Conservation (phyloP, 2,329 filamentous ascomycete species). For the Ophiostoma populinum region DNA sequence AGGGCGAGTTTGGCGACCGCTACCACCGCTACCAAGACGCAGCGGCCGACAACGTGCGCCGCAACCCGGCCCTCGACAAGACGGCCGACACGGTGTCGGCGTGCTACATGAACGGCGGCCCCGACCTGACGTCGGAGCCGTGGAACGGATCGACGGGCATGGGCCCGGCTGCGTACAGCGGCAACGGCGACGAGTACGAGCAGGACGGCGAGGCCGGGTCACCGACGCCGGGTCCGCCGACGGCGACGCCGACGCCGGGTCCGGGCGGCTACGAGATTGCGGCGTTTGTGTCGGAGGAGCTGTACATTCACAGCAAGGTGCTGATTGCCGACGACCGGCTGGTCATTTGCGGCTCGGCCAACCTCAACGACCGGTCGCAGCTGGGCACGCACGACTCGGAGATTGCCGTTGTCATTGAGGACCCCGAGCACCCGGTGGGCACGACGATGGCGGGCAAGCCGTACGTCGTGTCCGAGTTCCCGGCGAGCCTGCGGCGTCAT, state of each 20-base stretch:
- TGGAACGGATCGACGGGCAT: slow-evolving; percentile 27
- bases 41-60: slow-evolving; percentile 25
- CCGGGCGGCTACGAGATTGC: slow-evolving; percentile 31
- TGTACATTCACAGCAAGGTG: slow-evolving; percentile 50
- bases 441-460: slow-evolving; percentile 57
- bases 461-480: slow-evolving; percentile 55
- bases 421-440: slow-evolving; percentile 45
- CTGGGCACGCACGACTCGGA: slow-evolving; percentile 76
- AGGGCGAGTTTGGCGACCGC: slow-evolving; percentile 22
- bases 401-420: slow-evolving; percentile 74
- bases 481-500: slow-evolving; percentile 61
- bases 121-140: slow-evolving; percentile 42
- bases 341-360: slow-evolving; percentile 59
- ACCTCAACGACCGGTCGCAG: slow-evolving; percentile 50
- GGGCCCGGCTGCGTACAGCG: slow-evolving; percentile 11
- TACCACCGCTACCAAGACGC: slow-evolving; percentile 60
- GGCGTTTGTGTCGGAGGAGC: slow-evolving; percentile 44
- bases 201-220: no score
- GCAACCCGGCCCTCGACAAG: slow-evolving; percentile 1
- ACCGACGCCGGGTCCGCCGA: no score
- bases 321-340: slow-evolving; percentile 68
- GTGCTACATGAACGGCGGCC: slow-evolving; percentile 69
- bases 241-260: slow-evolving; percentile 26
- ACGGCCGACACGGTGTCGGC: slow-evolving; percentile 56
- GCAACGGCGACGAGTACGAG: neutral